A percentile compares a stretch with the other conserved stretches of the same genome.
Evolutionary conservation across 169 alveolate species (phyloP).

Genomic region (Babesia ovata): DNA sequence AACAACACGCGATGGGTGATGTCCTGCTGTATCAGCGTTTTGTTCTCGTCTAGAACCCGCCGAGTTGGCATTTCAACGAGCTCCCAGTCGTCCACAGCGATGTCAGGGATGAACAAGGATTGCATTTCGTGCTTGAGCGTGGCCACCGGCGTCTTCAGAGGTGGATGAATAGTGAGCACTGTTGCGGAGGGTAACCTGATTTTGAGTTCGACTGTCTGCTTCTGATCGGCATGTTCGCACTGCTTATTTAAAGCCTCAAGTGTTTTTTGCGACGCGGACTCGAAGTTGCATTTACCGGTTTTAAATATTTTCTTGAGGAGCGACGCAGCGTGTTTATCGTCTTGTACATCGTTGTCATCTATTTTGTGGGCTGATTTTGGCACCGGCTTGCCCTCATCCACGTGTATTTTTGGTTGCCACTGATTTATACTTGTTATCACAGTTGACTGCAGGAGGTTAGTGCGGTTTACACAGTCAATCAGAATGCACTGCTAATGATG

Average conservation of each 20-base stretch:
- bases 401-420: constrained; percentile 10
- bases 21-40: constrained; percentile 57
- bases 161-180: constrained; percentile 34
- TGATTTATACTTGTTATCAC: background rate
- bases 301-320: constrained; percentile 49
- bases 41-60: constrained; percentile 31
- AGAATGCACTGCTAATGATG: background rate
- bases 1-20: constrained; percentile 36
- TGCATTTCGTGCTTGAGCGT: constrained; percentile 37
- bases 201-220: constrained; percentile 49
- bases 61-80: constrained; percentile 57
- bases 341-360: background rate
- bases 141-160: constrained; percentile 39
- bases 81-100: constrained; percentile 46
- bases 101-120: constrained; percentile 27
- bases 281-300: constrained; percentile 56
- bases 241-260: constrained; percentile 46
- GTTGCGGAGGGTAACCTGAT: constrained; percentile 44
- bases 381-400: background rate
- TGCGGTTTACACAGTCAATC: background rate
- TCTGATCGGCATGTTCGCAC: constrained; percentile 28
- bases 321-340: constrained; percentile 21
- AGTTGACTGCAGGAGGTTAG: background rate
- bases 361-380: background rate
- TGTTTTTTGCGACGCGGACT: constrained; percentile 42